Percentiles rank a stretch among this genome's conserved stretches.
Evolutionary conservation across 768 basidiomycete genomes (phyloP).

Genomic region (Hygrophorus russula): DNA sequence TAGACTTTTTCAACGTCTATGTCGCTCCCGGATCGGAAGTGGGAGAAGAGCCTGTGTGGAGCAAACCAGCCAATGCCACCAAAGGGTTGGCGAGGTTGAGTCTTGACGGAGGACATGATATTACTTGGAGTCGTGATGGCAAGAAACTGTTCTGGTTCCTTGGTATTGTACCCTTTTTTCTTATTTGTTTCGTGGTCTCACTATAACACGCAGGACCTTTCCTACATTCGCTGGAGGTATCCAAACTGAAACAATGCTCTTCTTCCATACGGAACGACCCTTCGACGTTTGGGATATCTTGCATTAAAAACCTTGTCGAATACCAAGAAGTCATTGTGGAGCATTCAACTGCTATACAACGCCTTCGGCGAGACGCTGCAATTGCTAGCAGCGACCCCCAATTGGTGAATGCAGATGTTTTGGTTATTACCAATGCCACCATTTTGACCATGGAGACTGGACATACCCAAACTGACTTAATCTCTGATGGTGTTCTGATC

Average conservation of each 20-base stretch:
- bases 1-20: conserved; percentile 63
- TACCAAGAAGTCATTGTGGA: conserved; percentile 48
- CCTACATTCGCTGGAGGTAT: conserved; percentile 50
- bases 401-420: conserved; percentile 27
- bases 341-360: conserved; percentile 49
- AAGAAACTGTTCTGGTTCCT: conserved; percentile 64
- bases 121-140: conserved; percentile 55
- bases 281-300: conserved; percentile 49
- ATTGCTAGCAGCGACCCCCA: conserved; percentile 8
- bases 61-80: conserved; percentile 59
- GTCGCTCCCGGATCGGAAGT: conserved; percentile 31
- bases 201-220: conserved; percentile 36
- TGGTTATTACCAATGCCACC: conserved; percentile 60
- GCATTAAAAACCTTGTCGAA: conserved; percentile 43
- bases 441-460: conserved; percentile 59
- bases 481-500: conserved; percentile 40
- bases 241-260: conserved; percentile 37
- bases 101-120: conserved; percentile 63
- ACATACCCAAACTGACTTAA: conserved; percentile 33
- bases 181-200: neutral
- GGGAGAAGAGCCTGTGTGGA: conserved; percentile 44
- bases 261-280: conserved; percentile 36
- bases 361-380: conserved; percentile 43
- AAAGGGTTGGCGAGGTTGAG: conserved; percentile 50
- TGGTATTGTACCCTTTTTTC: conserved; percentile 27